These are phyloP conservation scores for Litchi chinensis DNA, from an alignment of 345 rosid genomes.

Conservation along the genomic window DNA sequence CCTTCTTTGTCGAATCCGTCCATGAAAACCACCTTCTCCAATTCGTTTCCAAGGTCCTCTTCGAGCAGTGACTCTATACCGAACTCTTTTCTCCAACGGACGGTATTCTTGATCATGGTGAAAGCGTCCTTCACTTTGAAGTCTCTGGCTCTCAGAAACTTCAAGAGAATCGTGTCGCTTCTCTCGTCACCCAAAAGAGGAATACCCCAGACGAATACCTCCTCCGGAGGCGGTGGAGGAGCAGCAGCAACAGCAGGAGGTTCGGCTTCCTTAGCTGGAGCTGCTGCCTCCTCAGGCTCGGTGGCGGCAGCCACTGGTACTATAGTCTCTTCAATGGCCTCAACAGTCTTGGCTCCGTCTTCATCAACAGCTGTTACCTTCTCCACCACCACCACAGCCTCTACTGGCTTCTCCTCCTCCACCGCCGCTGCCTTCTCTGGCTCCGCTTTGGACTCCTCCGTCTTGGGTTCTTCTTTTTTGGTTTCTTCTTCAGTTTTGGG, in stretches of 20 bases:
- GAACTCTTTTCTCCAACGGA: constrained; percentile 73
- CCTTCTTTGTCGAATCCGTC: constrained; percentile 82
- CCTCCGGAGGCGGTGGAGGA: constrained; percentile 20
- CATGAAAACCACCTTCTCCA: constrained; percentile 88
- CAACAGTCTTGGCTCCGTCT: constrained; percentile 82
- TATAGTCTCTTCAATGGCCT: constrained; percentile 84
- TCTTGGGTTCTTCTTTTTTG: constrained; percentile 21
- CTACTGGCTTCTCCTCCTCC: constrained; percentile 27
- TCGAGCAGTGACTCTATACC: constrained; percentile 61
- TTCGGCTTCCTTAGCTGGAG: not conserved
- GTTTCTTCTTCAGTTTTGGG: constrained; percentile 25
- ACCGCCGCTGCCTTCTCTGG: not conserved
- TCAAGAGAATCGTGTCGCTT: constrained; percentile 71
- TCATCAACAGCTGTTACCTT: constrained; percentile 58
- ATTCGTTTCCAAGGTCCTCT: constrained; percentile 79
- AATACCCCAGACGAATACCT: constrained; percentile 68
- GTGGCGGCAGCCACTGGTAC: constrained; percentile 39
- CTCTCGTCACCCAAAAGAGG: constrained; percentile 76
- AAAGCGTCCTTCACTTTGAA: constrained; percentile 75
- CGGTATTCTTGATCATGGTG: constrained; percentile 71
- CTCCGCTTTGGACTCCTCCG: not conserved
- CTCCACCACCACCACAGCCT: constrained; percentile 35
- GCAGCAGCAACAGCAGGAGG: constrained; percentile 1
- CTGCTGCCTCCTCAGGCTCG: not conserved
- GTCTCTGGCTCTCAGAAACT: constrained; percentile 82